These are phyloP conservation scores for Penicillium sp. DNA, from an alignment of 2,329 filamentous ascomycete species.

Conservation along the genomic window DNA sequence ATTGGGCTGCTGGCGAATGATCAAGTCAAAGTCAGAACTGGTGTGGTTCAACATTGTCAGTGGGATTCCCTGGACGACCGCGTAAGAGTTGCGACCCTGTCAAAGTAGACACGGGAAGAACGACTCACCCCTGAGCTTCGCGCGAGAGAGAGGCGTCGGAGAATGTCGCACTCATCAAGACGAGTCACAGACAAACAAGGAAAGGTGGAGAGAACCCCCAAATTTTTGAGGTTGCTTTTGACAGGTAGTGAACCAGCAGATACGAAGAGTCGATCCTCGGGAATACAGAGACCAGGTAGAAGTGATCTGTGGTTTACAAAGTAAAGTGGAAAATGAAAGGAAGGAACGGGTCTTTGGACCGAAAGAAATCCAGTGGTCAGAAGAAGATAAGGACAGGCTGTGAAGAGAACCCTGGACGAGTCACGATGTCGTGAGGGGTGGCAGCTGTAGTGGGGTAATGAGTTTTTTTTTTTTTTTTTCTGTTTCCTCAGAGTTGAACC, in stretches of 20 bases:
- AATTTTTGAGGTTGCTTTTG: conserved; percentile 2
- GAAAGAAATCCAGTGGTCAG: conserved; percentile 5
- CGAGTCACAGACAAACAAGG: conserved; percentile 22
- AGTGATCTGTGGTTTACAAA: conserved; percentile 23
- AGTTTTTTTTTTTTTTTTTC: conserved; percentile 1
- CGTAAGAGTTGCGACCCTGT: conserved; percentile 29
- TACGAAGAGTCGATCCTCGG: conserved; percentile 15
- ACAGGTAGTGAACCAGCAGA: conserved; percentile 23
- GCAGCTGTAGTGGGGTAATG: conserved; percentile 21
- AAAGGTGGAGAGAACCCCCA: conserved; percentile 15
- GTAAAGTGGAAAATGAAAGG: conserved; percentile 8
- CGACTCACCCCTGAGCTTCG: conserved; percentile 42
- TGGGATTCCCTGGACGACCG: conserved; percentile 29
- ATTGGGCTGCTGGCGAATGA: conserved; percentile 64
- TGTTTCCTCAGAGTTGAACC: conserved; percentile 7
- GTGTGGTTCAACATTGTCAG: conserved; percentile 41
- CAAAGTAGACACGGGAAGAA: conserved; percentile 10
- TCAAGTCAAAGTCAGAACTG: conserved; percentile 57
- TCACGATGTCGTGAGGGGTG: conserved; percentile 22
- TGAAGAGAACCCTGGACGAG: conserved; percentile 14
- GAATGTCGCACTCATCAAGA: conserved; percentile 45
- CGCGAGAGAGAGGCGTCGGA: conserved; percentile 42
- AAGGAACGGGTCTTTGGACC: conserved; percentile 28
- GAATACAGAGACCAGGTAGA: conserved; percentile 15
- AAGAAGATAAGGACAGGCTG: conserved; percentile 7